phyloP scores from a whole-genome alignment of 139 green algal species.

The Trebouxia sp. region DNA sequence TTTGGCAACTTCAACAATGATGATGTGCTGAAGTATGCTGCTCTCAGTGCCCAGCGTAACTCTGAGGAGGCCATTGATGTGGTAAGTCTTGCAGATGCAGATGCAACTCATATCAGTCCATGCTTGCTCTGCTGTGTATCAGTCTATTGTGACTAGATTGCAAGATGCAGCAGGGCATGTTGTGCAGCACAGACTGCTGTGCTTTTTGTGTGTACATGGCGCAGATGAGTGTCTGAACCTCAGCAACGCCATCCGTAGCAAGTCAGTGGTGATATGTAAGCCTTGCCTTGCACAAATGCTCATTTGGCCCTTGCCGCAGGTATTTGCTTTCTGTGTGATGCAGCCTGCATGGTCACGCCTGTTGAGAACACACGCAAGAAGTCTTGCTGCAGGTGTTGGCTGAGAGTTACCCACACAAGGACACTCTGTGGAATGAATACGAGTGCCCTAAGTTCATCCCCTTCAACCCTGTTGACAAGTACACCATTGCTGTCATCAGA shows the following conservation, averaged over 20 bases:
- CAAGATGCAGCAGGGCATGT: no score
- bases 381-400: conserved; percentile 22
- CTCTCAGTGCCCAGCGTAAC: conserved; percentile 69
- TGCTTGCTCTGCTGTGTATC: no score
- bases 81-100: conserved; percentile 35
- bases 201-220: no score
- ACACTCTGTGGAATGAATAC: conserved; percentile 48
- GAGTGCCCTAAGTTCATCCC: conserved; percentile 71
- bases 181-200: no score
- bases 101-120: not conserved
- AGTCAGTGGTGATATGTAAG: no score
- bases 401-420: conserved; percentile 36
- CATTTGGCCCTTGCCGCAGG: no score
- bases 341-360: not conserved
- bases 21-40: conserved; percentile 64
- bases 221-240: no score
- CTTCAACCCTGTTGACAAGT: conserved; percentile 90
- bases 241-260: no score
- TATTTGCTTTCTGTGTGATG: not conserved
- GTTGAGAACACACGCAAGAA: no score
- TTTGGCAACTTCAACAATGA: conserved; percentile 40
- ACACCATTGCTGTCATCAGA: conserved; percentile 65
- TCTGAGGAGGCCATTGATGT: conserved; percentile 85
- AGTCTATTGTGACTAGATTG: no score
- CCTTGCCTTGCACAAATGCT: no score